Base-by-base conservation (phyloP, 495 filamentous ascomycete species). In the Aspergillus asperescens region DNA sequence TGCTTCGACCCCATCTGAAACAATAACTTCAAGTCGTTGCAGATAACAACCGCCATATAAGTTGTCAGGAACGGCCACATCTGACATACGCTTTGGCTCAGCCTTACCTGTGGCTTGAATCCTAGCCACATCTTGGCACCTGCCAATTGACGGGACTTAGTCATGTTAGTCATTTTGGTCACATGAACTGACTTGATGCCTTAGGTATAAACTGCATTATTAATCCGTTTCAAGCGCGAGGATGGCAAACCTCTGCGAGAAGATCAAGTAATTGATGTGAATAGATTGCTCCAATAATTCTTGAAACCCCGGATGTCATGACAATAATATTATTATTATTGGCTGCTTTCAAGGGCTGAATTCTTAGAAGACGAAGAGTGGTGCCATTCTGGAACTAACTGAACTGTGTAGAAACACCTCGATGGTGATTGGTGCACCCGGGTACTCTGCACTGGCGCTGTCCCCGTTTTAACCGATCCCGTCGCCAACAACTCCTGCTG, bases 361-460 rank as follows among this genome's bases (percentile, higher is more conserved):
- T 22, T 42, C 43, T 58, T 50, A 56, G 59, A 38, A 57, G 51
- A 50, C 19, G 19, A 8, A 34, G 32, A 49, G 34, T 72, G 69
- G 69, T 62, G 64, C 69, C 69, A 74, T 45, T 8, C 44, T n/a
- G n/a, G n/a, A n/a, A n/a, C n/a, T n/a, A n/a, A n/a, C n/a, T n/a
- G n/a, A n/a, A n/a, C n/a, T 67, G 62, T 65, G 60, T 72, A 65
- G 62, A 77, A 76, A 76, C 66, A 60, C 62, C 56, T 69, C 13
- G 20, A 55, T 37, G 44, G 56, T 77, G 68, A 77, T 76, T 77
- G 72, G 75, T 51, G 24, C 32, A 24, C 31, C 46, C 46, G 35
- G 43, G 40, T 37, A 13, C 29, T 24, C 34, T 47, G 24, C 24
- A 22, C 31, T 50, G 52, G 35, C 9, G 43, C 40, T 40, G 23